Base-by-base conservation (phyloP, 495 filamentous ascomycete genomes). In the Talaromyces ruber region DNA sequence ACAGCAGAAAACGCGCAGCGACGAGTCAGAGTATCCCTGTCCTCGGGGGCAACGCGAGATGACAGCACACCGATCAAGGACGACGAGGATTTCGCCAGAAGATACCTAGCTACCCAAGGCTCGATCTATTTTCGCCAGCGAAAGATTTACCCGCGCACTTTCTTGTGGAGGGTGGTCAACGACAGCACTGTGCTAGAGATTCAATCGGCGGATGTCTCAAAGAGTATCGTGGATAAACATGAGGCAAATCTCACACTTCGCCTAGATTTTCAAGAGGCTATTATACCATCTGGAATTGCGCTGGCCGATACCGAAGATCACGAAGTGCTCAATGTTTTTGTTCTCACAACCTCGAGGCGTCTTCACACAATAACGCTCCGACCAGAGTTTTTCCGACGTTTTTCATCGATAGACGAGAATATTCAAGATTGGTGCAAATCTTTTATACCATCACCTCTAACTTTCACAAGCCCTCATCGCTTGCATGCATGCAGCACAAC, bases 131-230 rank as follows among this genome's bases (percentile, higher is more conserved):
- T 96, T 73, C 84, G 93, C 59, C 84, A 84, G 67, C 80, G 86
- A 65, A 83, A 85, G 62, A 75, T 78, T 59, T 89, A 88, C 61
- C 95, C 94, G 53, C 84, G 90, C 65, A 88, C 82, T 68, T 92
- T 98, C 66, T 80, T 97, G 24, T 98, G 95, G 93, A 81, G 94
- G 59, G 81, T 98, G 21, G 74, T 97, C 63, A 87, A 95, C 68
- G 86, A 88, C 67, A 85, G 86, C 67, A 89, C 84, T 66, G 80
- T 92, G 52, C 79, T 98, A 59, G 91, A 92, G 70, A 79, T 98
- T 58, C 88, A 90, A 71, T 86, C 86, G 34, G 85, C 88, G 67
- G 94, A 98, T 74, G 73, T 97, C 62, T 87, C 82, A 37, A 93
- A 89, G 71, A 80, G 85, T 56, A 79, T 82, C 21, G 79, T 84